These are phyloP conservation scores for Coniochaeta prunicola DNA, from an alignment of 2,329 filamentous ascomycete genomes.

Conservation along the genomic window DNA sequence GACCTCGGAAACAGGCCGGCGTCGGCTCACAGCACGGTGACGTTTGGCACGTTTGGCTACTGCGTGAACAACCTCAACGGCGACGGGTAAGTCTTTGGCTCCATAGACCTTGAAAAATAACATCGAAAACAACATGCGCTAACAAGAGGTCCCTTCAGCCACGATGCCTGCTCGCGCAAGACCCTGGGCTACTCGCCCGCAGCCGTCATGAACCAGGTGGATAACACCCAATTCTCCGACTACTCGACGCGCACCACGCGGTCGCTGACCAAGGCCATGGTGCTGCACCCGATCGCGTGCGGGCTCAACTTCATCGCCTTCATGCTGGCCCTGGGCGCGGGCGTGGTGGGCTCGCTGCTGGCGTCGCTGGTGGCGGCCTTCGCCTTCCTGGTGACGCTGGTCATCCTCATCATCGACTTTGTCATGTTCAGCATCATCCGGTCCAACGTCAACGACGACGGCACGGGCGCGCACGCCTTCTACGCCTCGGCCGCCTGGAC, in stretches of 20 bases:
- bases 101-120: no score
- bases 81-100: conserved; percentile 12
- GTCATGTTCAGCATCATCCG: conserved; percentile 47
- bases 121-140: neutral
- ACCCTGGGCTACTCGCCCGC: conserved; percentile 51
- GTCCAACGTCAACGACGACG: conserved; percentile 41
- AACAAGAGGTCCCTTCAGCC: conserved; percentile 12
- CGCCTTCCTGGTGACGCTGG: conserved; percentile 39
- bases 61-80: conserved; percentile 28
- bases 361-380: conserved; percentile 41
- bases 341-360: conserved; percentile 42
- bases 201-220: conserved; percentile 29
- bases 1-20: conserved; percentile 30
- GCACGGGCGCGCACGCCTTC: conserved; percentile 30
- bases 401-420: conserved; percentile 45
- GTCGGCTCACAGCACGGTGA: conserved; percentile 27
- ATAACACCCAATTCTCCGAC: conserved; percentile 31
- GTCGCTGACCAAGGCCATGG: conserved; percentile 49
- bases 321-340: conserved; percentile 43
- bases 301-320: conserved; percentile 53
- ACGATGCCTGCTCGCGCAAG: conserved; percentile 39
- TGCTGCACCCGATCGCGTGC: conserved; percentile 55
- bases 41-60: conserved; percentile 55
- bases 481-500: conserved; percentile 54
- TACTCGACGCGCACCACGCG: conserved; percentile 36